phyloP scores from a whole-genome alignment of 805 yeast genomes.

The Starmerella davenportii region DNA sequence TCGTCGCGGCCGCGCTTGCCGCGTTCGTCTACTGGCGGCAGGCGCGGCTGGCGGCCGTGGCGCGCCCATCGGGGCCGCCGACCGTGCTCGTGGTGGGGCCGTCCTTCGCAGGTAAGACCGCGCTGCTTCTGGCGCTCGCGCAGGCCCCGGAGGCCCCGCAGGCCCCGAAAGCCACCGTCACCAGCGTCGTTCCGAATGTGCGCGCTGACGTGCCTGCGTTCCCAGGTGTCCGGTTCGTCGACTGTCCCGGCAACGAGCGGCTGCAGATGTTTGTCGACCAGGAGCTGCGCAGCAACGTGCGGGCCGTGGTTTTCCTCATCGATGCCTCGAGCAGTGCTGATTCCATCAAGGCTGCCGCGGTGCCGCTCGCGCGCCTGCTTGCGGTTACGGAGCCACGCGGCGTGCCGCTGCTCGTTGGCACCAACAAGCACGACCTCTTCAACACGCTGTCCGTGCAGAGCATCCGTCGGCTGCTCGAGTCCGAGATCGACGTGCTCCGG shows the following conservation, averaged over 20 bases:
- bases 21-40: background rate
- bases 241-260: constrained; percentile 79
- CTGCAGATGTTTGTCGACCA: constrained; percentile 39
- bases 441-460: constrained; percentile 56
- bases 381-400: constrained; percentile 41
- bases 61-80: constrained; percentile 26
- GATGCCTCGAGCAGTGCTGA: constrained; percentile 48
- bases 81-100: constrained; percentile 50
- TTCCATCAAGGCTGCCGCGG: constrained; percentile 36
- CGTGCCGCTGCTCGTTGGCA: constrained; percentile 55
- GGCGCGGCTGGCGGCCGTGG: background rate
- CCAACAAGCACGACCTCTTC: constrained; percentile 75
- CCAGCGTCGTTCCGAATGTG: constrained; percentile 11
- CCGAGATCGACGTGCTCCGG: constrained; percentile 42
- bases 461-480: constrained; percentile 41
- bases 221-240: constrained; percentile 30
- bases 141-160: background rate
- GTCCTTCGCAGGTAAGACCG: constrained; percentile 48
- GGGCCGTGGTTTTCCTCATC: constrained; percentile 57
- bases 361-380: constrained; percentile 41
- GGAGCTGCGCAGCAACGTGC: constrained; percentile 28
- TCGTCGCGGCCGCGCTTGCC: background rate
- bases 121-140: constrained; percentile 27
- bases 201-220: background rate
- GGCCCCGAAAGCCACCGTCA: constrained; percentile 7